Base-by-base conservation (phyloP, 257 asterid species). In the Rubia yunnanensis region DNA sequence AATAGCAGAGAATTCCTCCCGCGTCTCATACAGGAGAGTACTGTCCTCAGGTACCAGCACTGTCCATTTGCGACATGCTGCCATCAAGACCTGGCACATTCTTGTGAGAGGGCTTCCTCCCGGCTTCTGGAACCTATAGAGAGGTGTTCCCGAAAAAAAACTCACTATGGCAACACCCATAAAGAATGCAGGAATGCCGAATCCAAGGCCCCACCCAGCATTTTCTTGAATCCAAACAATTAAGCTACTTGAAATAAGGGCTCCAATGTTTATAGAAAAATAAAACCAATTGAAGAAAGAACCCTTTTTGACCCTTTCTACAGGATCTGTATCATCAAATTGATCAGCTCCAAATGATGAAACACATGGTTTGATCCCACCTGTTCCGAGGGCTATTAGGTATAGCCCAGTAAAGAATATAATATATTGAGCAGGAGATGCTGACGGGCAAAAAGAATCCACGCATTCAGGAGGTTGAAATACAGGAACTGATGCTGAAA, bases 81-180 rank as follows among this genome's bases (percentile, higher is more conserved):
- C 97, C 63, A 88, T 94, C 62, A 86, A 31, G 59, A 94, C 99
- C 85, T 94, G 99, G 65, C 90, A 88, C 85, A 90, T 84, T 79
- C 99, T 83, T 27, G 97, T 92, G 69, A 90, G 62, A 41, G 99
- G 99, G 76, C 99, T 92, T 63, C 99, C 99, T 63, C 97, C 97
- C 0, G 99, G 99, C 76, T 73, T 88, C 91, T 90, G 99, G 81
- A 88, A 90, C 75, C 99, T 83, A 71, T 90, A 94, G 32, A 88
- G 84, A 71, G 85, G 75, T 22, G 96, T 88, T 62, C 99, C 99
- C 0, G 84, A 60, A 71, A 94, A 86, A 81, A 94, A 94, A 73
- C 97, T 86, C 18, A 66, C 84, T 53, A 94, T 90, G 55, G 99
- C 92, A 60, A 82, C 44, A 48, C 81, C 94, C 99, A 94, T 90